These are phyloP conservation scores for Brassica cretica DNA, from an alignment of 345 rosid genomes.

Conservation along the genomic window DNA sequence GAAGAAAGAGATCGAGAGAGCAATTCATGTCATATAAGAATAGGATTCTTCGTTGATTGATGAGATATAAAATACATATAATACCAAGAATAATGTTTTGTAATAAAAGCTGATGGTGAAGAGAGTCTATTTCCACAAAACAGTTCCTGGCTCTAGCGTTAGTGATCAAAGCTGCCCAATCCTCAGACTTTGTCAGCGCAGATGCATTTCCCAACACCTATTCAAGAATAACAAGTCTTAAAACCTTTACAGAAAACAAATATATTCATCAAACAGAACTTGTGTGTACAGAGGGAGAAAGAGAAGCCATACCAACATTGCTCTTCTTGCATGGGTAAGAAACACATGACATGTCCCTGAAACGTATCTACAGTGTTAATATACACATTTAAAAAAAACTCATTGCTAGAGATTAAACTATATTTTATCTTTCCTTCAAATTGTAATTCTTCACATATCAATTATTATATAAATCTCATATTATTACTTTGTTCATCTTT, in stretches of 20 bases:
- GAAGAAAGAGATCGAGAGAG: background rate
- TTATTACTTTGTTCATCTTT: too few species aligned
- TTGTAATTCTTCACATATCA: too few species aligned
- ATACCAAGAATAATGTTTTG: background rate
- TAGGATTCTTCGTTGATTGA: background rate
- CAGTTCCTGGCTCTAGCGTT: constrained; percentile 90
- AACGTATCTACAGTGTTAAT: too few species aligned
- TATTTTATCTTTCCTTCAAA: too few species aligned
- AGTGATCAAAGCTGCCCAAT: constrained; percentile 85
- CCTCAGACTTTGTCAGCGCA: constrained; percentile 79
- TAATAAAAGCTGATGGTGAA: constrained; percentile 45
- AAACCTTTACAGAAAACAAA: constrained; percentile 7
- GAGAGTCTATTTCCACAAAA: constrained; percentile 81
- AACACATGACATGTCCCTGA: too few species aligned
- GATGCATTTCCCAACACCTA: constrained; percentile 99
- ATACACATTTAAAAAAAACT: too few species aligned
- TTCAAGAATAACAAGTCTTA: constrained; percentile 8
- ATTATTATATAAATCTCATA: too few species aligned
- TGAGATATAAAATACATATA: background rate
- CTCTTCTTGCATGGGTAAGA: background rate
- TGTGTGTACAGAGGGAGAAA: background rate
- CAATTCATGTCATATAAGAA: background rate
- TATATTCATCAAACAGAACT: background rate
- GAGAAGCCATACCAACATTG: constrained; percentile 53
- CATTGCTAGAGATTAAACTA: too few species aligned